Base-by-base conservation (phyloP, 2,329 filamentous ascomycete species). In the Fusarium falciforme region DNA sequence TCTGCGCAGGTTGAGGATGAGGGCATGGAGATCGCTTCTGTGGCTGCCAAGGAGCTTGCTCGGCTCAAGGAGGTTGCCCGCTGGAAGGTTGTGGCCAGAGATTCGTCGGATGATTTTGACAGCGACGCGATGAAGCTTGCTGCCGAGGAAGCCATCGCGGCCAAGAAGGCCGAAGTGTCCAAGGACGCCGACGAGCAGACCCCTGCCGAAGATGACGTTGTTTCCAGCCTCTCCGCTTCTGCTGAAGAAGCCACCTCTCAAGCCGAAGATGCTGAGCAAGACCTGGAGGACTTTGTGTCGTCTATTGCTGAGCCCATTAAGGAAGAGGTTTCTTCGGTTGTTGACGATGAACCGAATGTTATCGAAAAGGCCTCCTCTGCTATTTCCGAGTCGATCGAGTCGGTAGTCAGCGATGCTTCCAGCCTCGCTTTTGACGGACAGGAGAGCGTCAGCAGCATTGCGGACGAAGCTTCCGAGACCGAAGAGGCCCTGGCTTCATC, bases 11-110 rank as follows among this genome's bases (percentile, higher is more conserved):
- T 98, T 17, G 92, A 98, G 80, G 91, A 93, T 55, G 87, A 91
- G 63, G 95, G 91, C 63, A 98, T 98, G 94, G 87, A 87, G 20
- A 86, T 94, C 68, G 95, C 96, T 6, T 91, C 94, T 67, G 85
- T 90, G 35, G 92, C 95, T 20, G 96, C 95, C 17, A 92, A 91
- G 78, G 94, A 98, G 80, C 88, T 99, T 29, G 88, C 87, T 36
- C 89, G 92, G 47, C 86, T 99, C 35, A 98, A 96, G 87, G 91
- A 95, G 73, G 93, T 96, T 67, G 93, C 93, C 9, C 88, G 88
- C 68, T 97, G 93, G 92, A 98, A 98, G 85, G 89, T 98, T 44
- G 87, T 88, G 40, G 91, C 93, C 9, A 85, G 88, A 38, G 96
- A 98, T 80, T 85, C 88, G 3, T 92, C 90, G 14, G 91, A 96